These are phyloP conservation scores for Populus alba DNA, from an alignment of 345 rosid genomes.

Conservation along the genomic window DNA sequence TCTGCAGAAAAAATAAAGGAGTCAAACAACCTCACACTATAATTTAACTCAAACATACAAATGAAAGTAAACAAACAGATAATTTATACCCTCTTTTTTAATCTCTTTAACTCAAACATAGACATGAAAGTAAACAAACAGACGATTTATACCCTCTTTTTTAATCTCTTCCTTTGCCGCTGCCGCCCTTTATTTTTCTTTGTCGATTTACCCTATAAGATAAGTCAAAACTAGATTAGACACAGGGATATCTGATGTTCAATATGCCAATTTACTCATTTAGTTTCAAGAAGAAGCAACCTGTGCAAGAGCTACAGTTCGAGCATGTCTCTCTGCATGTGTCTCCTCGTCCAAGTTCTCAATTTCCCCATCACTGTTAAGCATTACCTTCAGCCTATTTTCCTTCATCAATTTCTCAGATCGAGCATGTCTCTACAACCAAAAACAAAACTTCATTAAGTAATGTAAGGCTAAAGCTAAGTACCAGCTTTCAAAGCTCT, in stretches of 20 bases:
- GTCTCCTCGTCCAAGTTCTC: slow-evolving; percentile 73
- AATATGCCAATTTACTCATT: neutral
- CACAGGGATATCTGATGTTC: neutral
- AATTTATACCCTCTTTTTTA: slow-evolving; percentile 32
- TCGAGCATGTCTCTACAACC: slow-evolving; percentile 56
- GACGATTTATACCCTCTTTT: slow-evolving; percentile 31
- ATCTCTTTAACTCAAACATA: slow-evolving; percentile 16
- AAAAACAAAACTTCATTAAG: neutral
- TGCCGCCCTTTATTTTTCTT: slow-evolving; percentile 41
- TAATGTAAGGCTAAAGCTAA: neutral
- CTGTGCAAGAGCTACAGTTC: slow-evolving; percentile 43
- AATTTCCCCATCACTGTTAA: slow-evolving; percentile 61
- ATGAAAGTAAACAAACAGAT: neutral
- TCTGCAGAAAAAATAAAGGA: slow-evolving; percentile 18
- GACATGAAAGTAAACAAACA: neutral
- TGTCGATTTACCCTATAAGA: slow-evolving; percentile 28
- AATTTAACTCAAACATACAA: neutral
- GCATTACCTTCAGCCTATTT: slow-evolving; percentile 56
- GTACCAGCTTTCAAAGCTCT: neutral
- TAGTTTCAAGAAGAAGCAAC: slow-evolving; percentile 26
- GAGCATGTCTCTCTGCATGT: slow-evolving; percentile 50
- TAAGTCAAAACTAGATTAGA: slow-evolving; percentile 1
- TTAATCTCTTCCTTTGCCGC: slow-evolving; percentile 32
- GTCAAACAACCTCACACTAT: neutral
- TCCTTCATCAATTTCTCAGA: slow-evolving; percentile 65